phyloP scores from a whole-genome alignment of 805 yeast genomes.

The Babjeviella inositovora region DNA sequence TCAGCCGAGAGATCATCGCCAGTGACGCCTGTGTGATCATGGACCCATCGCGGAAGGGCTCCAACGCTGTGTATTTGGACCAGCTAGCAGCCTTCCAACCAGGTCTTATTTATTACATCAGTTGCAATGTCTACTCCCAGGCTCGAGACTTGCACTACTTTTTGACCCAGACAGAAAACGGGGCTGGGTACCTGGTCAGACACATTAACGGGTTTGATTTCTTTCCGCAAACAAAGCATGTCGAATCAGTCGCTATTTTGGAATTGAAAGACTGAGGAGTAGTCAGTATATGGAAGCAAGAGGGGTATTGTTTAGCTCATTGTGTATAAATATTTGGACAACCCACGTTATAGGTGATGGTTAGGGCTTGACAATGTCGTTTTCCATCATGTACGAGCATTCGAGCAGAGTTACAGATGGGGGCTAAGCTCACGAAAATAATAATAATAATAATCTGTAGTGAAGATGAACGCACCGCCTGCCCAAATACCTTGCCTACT shows the following conservation, averaged over 20 bases:
- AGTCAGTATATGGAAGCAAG: too few species aligned
- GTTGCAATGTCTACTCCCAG: slow-evolving; percentile 28
- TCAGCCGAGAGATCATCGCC: slow-evolving; percentile 12
- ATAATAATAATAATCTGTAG: too few species aligned
- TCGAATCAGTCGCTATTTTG: slow-evolving; percentile 35
- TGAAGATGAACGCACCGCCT: too few species aligned
- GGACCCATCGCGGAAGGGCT: slow-evolving; percentile 29
- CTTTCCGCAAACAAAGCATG: slow-evolving; percentile 43
- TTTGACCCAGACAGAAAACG: slow-evolving; percentile 7
- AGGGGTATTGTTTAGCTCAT: too few species aligned
- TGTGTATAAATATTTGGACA: too few species aligned
- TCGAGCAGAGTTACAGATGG: too few species aligned
- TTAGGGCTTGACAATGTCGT: too few species aligned
- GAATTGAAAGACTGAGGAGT: too few species aligned
- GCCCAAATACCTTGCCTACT: too few species aligned
- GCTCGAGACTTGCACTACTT: slow-evolving; percentile 21
- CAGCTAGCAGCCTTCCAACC: slow-evolving; percentile 20
- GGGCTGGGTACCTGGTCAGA: slow-evolving; percentile 7
- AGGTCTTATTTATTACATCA: slow-evolving; percentile 17
- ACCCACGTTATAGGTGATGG: too few species aligned
- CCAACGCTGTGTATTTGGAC: slow-evolving; percentile 13
- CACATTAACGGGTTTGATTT: slow-evolving; percentile 22
- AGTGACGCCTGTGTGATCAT: slow-evolving; percentile 17
- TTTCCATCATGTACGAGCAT: too few species aligned
- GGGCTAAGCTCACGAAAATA: too few species aligned